Percentiles rank a stretch among this genome's conserved stretches.
Conservation (phyloP, 2,329 filamentous ascomycete genomes). For the Amphichorda felina region DNA sequence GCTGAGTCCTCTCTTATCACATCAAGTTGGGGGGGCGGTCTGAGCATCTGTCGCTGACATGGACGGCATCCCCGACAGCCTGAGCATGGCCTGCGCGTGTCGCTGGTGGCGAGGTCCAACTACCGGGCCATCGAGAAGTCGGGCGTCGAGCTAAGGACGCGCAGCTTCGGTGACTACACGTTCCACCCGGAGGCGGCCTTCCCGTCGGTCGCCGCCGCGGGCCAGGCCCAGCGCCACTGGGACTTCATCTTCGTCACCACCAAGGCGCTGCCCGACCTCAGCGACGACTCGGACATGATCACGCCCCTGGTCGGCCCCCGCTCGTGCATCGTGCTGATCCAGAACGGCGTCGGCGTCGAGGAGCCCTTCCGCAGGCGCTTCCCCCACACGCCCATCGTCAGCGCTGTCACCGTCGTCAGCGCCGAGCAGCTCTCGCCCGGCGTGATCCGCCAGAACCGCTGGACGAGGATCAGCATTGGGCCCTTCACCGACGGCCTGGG, state of each 20-base stretch:
- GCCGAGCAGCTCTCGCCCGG: conserved; percentile 55
- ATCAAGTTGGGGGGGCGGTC: too few species aligned
- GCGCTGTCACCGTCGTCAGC: conserved; percentile 57
- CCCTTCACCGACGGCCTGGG: conserved; percentile 45
- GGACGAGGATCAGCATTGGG: conserved; percentile 61
- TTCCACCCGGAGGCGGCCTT: conserved; percentile 53
- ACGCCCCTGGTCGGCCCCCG: conserved; percentile 42
- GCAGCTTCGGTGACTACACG: conserved; percentile 53
- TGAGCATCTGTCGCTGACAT: conserved; percentile 5
- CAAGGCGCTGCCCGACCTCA: conserved; percentile 54
- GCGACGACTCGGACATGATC: conserved; percentile 49
- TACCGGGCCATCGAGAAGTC: conserved; percentile 48
- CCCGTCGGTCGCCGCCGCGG: conserved; percentile 45
- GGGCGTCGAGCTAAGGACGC: conserved; percentile 54
- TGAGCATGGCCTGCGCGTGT: conserved; percentile 42
- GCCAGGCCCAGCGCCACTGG: conserved; percentile 15
- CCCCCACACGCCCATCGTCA: conserved; percentile 46
- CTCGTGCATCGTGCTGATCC: conserved; percentile 54
- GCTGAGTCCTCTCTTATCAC: too few species aligned
- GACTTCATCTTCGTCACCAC: conserved; percentile 61
- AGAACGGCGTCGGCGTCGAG: conserved; percentile 62
- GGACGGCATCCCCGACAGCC: conserved; percentile 24
- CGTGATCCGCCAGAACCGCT: conserved; percentile 56
- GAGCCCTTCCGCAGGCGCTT: conserved; percentile 53
- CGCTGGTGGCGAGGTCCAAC: conserved; percentile 64